Conservation (phyloP, 2,329 filamentous ascomycete species). For the Aspergillus versicolor region DNA sequence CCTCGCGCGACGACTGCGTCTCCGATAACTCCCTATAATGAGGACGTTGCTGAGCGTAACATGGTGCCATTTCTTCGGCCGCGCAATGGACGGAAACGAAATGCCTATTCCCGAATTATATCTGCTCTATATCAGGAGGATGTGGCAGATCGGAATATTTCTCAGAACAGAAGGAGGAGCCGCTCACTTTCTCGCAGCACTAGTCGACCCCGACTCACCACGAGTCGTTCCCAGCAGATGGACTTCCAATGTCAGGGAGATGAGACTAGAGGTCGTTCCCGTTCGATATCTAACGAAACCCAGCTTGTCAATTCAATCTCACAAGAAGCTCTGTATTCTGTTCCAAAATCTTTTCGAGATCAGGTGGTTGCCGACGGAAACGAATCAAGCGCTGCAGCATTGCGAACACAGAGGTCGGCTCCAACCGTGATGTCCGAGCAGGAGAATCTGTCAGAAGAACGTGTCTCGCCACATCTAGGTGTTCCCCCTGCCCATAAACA, state of each 20-base stretch:
- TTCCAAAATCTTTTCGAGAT: constrained; percentile 2
- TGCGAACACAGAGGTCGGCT: constrained; percentile 33
- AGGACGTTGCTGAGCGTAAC: constrained; percentile 46
- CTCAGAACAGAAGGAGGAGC: constrained; percentile 22
- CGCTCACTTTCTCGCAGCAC: constrained; percentile 23
- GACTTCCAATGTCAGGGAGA: not conserved
- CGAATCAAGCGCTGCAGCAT: not conserved
- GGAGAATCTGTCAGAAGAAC: constrained; percentile 8
- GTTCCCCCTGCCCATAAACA: constrained; percentile 34
- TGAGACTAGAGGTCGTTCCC: not conserved
- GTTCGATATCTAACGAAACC: constrained; percentile 10
- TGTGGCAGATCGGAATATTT: constrained; percentile 42
- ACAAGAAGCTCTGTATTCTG: constrained; percentile 9
- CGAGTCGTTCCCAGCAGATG: constrained; percentile 14
- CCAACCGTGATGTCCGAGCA: constrained; percentile 29
- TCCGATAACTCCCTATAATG: constrained; percentile 39
- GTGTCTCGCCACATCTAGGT: constrained; percentile 23
- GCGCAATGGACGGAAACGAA: constrained; percentile 23
- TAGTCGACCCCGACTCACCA: constrained; percentile 19
- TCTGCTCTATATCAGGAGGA: constrained; percentile 43
- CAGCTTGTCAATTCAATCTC: constrained; percentile 14
- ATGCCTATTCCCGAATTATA: constrained; percentile 30
- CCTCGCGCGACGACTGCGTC: constrained; percentile 19
- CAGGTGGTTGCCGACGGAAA: not conserved
- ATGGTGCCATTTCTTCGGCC: constrained; percentile 35